These are phyloP conservation scores for Hortaea sp. DNA, from an alignment of 2,329 filamentous ascomycete genomes.

Conservation along the genomic window DNA sequence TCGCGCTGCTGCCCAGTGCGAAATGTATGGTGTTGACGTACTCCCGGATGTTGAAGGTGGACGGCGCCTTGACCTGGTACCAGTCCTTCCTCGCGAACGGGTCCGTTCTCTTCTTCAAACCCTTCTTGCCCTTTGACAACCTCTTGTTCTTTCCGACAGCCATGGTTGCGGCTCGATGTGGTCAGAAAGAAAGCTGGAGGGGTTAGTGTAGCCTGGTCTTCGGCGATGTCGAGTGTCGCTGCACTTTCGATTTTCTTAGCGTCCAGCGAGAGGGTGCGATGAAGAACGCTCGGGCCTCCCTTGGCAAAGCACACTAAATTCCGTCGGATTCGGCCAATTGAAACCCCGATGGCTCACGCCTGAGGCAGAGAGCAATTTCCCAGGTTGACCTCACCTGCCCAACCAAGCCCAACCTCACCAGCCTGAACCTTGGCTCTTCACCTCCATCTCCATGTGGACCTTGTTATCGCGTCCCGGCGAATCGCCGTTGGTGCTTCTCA, in stretches of 20 bases:
- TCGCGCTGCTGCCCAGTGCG: conserved; percentile 3
- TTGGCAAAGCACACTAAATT: background rate
- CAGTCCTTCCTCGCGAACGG: conserved; percentile 98
- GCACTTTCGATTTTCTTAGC: background rate
- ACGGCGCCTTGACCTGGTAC: conserved; percentile 97
- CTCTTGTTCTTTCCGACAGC: conserved; percentile 98
- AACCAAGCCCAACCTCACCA: too few species aligned
- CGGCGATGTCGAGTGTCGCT: background rate
- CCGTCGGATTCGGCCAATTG: background rate
- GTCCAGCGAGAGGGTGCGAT: background rate
- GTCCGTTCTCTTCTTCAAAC: conserved; percentile 99
- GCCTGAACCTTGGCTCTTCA: too few species aligned
- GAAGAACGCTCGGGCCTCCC: background rate
- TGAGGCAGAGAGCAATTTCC: too few species aligned
- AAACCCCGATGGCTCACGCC: too few species aligned
- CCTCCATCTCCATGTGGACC: too few species aligned
- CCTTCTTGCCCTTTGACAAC: conserved; percentile 99
- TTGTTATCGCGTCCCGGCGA: too few species aligned
- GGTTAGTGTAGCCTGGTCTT: background rate
- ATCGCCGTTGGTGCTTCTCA: too few species aligned
- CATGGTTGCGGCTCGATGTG: conserved; percentile 35
- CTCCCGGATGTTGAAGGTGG: conserved; percentile 93
- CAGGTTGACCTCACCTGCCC: too few species aligned
- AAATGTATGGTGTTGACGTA: conserved; percentile 45
- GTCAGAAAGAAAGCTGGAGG: background rate